A percentile compares a stretch with the other conserved stretches of the same genome.
phyloP scores from a whole-genome alignment of 2,329 filamentous ascomycete genomes.

The Fusarium sp. region DNA sequence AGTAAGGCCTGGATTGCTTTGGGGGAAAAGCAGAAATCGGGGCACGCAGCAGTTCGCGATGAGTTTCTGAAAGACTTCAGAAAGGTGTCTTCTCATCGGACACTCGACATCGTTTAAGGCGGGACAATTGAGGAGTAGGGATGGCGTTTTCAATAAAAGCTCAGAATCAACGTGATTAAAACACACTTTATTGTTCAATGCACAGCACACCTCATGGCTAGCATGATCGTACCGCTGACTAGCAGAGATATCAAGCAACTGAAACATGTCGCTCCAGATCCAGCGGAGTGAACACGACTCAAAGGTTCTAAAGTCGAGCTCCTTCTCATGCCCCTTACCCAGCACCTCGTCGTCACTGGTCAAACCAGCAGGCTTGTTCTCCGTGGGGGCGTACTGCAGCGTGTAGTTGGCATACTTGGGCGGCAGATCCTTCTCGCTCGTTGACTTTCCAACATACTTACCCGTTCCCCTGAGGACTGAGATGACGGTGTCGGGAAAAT shows the following conservation, averaged over 20 bases:
- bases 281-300: neutral
- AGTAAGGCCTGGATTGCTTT: neutral
- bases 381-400: neutral
- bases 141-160: too few species aligned
- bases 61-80: neutral
- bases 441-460: neutral
- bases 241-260: neutral
- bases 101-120: neutral
- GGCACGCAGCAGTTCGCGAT: neutral
- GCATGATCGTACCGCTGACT: neutral
- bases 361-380: neutral
- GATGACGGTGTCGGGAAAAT: slow-evolving; percentile 13
- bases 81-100: neutral
- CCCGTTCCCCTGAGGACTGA: slow-evolving; percentile 9
- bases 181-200: neutral
- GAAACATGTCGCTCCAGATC: neutral
- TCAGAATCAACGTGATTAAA: neutral
- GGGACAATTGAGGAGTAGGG: too few species aligned
- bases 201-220: neutral
- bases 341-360: neutral
- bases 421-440: neutral
- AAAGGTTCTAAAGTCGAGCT: slow-evolving; percentile 26
- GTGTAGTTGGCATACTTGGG: neutral
- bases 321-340: neutral
- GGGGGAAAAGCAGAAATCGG: neutral